Evolutionary conservation across 2,329 filamentous ascomycete genomes (phyloP).

Genomic region (Coniochaeta sp.): DNA sequence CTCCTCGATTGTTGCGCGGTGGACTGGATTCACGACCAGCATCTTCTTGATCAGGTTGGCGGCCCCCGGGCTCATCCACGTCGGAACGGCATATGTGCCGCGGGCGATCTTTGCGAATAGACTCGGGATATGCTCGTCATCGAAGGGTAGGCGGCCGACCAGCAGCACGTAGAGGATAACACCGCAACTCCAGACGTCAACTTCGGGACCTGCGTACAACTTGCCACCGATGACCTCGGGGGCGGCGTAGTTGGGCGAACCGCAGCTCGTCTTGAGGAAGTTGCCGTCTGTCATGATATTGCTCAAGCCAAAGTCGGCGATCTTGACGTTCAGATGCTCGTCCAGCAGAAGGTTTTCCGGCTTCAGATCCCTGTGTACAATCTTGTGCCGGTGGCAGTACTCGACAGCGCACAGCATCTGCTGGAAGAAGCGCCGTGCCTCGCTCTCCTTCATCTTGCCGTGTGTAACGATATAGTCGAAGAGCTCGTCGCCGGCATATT

Average conservation of each 20-base stretch:
- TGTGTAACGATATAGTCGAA: constrained; percentile 98
- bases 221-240: constrained; percentile 98
- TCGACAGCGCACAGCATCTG: constrained; percentile 98
- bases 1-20: constrained; percentile 87
- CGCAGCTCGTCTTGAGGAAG: constrained; percentile 96
- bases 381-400: constrained; percentile 98
- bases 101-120: constrained; percentile 97
- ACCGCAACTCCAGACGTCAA: constrained; percentile 96
- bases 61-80: constrained; percentile 82
- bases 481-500: constrained; percentile 92
- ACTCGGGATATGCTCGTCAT: constrained; percentile 96
- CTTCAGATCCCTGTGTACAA: constrained; percentile 95
- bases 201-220: constrained; percentile 92
- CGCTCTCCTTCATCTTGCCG: constrained; percentile 81
- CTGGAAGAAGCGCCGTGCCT: constrained; percentile 97
- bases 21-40: constrained; percentile 91
- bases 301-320: constrained; percentile 95
- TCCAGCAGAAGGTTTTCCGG: constrained; percentile 95
- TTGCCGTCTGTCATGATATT: constrained; percentile 99
- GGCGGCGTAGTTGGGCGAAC: constrained; percentile 95
- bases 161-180: constrained; percentile 83
- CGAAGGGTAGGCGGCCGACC: constrained; percentile 81
- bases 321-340: constrained; percentile 95
- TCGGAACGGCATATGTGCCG: constrained; percentile 86
- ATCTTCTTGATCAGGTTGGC: constrained; percentile 80